A percentile compares a stretch with the other conserved stretches of the same genome.
These are phyloP conservation scores for Boechera retrofracta DNA, from an alignment of 345 rosid genomes.

Conservation along the genomic window DNA sequence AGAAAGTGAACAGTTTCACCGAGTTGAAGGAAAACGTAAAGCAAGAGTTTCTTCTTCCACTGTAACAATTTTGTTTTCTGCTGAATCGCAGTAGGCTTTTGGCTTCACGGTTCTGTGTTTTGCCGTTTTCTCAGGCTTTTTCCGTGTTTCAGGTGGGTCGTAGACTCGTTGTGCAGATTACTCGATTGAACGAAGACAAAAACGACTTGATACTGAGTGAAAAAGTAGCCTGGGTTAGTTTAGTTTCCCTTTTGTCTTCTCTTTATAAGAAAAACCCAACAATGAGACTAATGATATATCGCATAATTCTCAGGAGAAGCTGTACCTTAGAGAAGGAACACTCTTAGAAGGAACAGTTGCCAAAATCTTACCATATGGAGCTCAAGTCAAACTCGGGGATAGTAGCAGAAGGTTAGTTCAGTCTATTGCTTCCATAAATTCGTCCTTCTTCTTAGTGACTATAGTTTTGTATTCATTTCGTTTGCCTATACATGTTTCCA, in stretches of 20 bases:
- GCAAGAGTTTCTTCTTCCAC: slow-evolving; percentile 42
- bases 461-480: slow-evolving; percentile 6
- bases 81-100: slow-evolving; percentile 6
- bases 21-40: slow-evolving; percentile 90
- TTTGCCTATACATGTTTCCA: slow-evolving; percentile 21
- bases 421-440: not conserved
- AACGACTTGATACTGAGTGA: slow-evolving; percentile 86
- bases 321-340: slow-evolving; percentile 82
- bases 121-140: slow-evolving; percentile 2
- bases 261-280: not conserved
- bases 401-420: slow-evolving; percentile 76
- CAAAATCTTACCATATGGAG: slow-evolving; percentile 84
- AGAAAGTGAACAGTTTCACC: slow-evolving; percentile 73
- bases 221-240: slow-evolving; percentile 81
- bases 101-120: not conserved
- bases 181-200: slow-evolving; percentile 67
- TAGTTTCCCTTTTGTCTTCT: slow-evolving; percentile 3
- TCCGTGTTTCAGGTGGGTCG: slow-evolving; percentile 63
- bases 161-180: slow-evolving; percentile 57
- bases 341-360: slow-evolving; percentile 83
- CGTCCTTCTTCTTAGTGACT: not conserved
- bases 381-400: slow-evolving; percentile 79
- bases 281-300: slow-evolving; percentile 22
- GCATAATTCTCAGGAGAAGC: slow-evolving; percentile 62
- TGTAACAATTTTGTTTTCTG: not conserved